Conservation (phyloP, 345 rosid species). For the Murraya paniculata region DNA sequence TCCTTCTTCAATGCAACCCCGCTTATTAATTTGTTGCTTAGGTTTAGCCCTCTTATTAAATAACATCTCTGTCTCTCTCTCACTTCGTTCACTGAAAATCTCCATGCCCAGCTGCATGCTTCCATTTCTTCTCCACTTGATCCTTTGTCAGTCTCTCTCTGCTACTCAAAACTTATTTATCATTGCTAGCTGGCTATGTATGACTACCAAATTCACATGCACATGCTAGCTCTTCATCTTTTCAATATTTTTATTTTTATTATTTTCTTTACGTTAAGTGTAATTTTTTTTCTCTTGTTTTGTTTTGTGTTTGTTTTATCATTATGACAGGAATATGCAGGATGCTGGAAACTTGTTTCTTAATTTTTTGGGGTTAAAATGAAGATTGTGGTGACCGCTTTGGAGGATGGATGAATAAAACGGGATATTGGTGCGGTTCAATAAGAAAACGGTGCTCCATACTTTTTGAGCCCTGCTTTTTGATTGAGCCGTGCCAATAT, state of each 20-base stretch:
- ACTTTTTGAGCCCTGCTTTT: conserved; percentile 34
- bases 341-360: not conserved
- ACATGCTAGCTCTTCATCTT: not conserved
- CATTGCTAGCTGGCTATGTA: not conserved
- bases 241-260: no score
- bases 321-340: not conserved
- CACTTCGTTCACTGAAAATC: not conserved
- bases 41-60: not conserved
- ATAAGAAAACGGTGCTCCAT: conserved; percentile 46
- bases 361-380: not conserved
- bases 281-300: not conserved
- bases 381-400: not conserved
- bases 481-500: conserved; percentile 78
- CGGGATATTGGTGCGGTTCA: conserved; percentile 76
- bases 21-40: not conserved
- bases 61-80: not conserved
- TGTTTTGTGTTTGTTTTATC: not conserved
- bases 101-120: not conserved
- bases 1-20: conserved; percentile 30
- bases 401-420: conserved; percentile 1
- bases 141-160: conserved; percentile 2
- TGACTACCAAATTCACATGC: not conserved
- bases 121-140: not conserved
- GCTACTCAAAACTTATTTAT: not conserved
- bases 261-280: not conserved